These are phyloP conservation scores for Cladosporium sp. DNA, from an alignment of 2,329 filamentous ascomycete genomes.

Conservation along the genomic window DNA sequence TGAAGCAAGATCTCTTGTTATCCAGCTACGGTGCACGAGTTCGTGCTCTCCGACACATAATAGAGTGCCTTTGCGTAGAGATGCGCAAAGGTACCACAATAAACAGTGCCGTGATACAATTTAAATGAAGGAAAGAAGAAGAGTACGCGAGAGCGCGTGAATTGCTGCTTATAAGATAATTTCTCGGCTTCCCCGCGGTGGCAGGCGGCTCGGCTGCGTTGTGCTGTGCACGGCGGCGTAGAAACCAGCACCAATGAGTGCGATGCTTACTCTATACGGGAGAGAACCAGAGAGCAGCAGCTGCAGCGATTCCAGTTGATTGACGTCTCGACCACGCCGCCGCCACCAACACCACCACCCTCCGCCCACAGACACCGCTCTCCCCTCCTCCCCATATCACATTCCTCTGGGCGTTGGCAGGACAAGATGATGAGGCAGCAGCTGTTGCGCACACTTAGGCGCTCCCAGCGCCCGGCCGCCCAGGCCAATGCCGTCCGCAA, in stretches of 20 bases:
- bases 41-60: constrained; percentile 63
- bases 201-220: background rate
- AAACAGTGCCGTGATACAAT: constrained; percentile 56
- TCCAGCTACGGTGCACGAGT: constrained; percentile 65
- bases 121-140: constrained; percentile 19
- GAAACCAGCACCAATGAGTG: constrained; percentile 27
- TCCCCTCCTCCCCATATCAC: constrained; percentile 29
- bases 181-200: constrained; percentile 11
- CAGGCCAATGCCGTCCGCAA: constrained; percentile 65
- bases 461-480: constrained; percentile 53
- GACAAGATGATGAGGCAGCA: constrained; percentile 64
- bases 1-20: constrained; percentile 56
- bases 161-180: constrained; percentile 7
- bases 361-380: constrained; percentile 9
- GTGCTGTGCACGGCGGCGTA: background rate
- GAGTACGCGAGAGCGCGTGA: constrained; percentile 3
- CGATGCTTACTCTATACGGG: constrained; percentile 8
- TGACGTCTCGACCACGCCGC: constrained; percentile 19
- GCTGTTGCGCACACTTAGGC: constrained; percentile 63
- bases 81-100: constrained; percentile 60
- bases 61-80: constrained; percentile 60
- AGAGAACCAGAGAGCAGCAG: constrained; percentile 24
- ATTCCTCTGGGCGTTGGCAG: constrained; percentile 21
- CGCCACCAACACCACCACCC: constrained; percentile 20
- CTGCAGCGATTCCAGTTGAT: constrained; percentile 28